Conservation (phyloP, 352 stramenopile genomes). For the Phytopythium chamaehyphon region DNA sequence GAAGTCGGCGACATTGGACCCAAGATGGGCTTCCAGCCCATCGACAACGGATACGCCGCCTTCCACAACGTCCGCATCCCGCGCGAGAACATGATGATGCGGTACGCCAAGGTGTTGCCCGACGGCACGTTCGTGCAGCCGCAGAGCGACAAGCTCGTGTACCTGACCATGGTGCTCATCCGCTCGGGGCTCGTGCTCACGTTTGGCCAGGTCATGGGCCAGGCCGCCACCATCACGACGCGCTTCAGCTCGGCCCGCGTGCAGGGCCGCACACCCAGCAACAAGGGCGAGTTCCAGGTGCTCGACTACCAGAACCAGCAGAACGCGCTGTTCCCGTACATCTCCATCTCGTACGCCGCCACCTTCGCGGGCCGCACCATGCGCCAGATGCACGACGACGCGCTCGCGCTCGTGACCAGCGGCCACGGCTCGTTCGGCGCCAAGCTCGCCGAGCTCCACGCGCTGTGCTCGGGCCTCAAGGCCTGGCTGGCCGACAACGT, state of each 20-base stretch:
- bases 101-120: conserved; percentile 34
- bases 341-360: conserved; percentile 40
- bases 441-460: conserved; percentile 49
- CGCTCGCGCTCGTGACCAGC: conserved; percentile 29
- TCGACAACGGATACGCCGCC: conserved; percentile 90
- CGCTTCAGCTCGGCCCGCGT: conserved; percentile 47
- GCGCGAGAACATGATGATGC: conserved; percentile 41
- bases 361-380: conserved; percentile 26
- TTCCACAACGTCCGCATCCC: conserved; percentile 89
- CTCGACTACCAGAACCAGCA: conserved; percentile 63
- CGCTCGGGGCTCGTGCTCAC: conserved; percentile 25
- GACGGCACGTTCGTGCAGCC: conserved; percentile 59
- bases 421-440: conserved; percentile 25
- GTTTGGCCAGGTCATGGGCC: conserved; percentile 14
- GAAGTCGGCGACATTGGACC: conserved; percentile 89
- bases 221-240: conserved; percentile 41
- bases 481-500: conserved; percentile 39
- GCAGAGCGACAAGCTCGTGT: conserved; percentile 63
- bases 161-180: conserved; percentile 51
- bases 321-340: conserved; percentile 33
- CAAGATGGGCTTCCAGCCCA: conserved; percentile 89
- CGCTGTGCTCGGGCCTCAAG: conserved; percentile 50
- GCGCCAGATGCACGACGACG: conserved; percentile 25
- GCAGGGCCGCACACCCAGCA: conserved; percentile 31
- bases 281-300: conserved; percentile 50